These are phyloP conservation scores for Nemania sp. DNA, from an alignment of 2,329 filamentous ascomycete genomes.

Conservation along the genomic window DNA sequence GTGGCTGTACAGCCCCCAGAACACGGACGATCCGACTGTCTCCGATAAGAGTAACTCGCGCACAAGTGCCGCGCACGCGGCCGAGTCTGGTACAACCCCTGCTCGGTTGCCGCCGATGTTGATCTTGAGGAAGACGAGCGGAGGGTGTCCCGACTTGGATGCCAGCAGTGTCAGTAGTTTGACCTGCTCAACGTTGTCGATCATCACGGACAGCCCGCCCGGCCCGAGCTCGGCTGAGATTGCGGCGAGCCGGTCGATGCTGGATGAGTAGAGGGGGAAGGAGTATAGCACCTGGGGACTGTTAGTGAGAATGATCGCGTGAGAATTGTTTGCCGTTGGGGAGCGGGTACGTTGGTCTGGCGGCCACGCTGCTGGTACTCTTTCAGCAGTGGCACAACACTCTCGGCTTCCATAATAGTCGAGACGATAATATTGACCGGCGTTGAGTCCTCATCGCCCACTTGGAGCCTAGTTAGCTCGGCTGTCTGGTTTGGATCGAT, in stretches of 20 bases:
- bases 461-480: slow-evolving; percentile 69
- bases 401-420: slow-evolving; percentile 74
- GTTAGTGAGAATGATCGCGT: background rate
- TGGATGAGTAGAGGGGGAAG: slow-evolving; percentile 67
- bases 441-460: slow-evolving; percentile 56
- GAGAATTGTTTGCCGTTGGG: no score
- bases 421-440: slow-evolving; percentile 69
- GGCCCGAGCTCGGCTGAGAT: slow-evolving; percentile 60
- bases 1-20: slow-evolving; percentile 74
- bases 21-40: slow-evolving; percentile 40
- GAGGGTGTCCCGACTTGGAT: slow-evolving; percentile 48
- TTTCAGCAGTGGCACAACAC: slow-evolving; percentile 61
- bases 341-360: slow-evolving; percentile 57
- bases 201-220: slow-evolving; percentile 63
- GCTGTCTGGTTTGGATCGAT: slow-evolving; percentile 54
- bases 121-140: slow-evolving; percentile 70
- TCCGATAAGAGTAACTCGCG: slow-evolving; percentile 48
- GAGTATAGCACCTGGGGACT: slow-evolving; percentile 65
- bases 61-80: slow-evolving; percentile 51
- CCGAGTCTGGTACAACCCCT: slow-evolving; percentile 60
- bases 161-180: slow-evolving; percentile 48
- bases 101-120: slow-evolving; percentile 75
- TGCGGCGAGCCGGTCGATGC: slow-evolving; percentile 60
- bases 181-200: slow-evolving; percentile 70
- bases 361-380: slow-evolving; percentile 59